Base-by-base conservation (phyloP, 345 rosid species). In the Balakata baccata region DNA sequence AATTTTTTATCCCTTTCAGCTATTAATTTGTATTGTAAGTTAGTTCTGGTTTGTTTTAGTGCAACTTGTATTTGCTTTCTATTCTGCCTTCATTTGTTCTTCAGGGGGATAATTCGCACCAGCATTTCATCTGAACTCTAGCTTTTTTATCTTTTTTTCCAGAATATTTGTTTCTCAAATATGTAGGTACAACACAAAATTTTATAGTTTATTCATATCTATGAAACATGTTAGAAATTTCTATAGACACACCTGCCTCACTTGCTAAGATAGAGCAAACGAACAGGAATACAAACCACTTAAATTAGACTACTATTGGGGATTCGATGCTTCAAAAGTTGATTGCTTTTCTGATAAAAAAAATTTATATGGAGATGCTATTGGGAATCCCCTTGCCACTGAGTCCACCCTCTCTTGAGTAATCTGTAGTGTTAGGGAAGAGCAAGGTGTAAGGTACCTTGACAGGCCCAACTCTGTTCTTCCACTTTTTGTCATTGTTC, bases 331-430 rank as follows among this genome's bases (percentile, higher is more conserved):
- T 25, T 50, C 7, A 47, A 23, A 39, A 49, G 9, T 14, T 0
- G 7, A 6, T 14, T 22, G 2, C 51, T 70, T 7, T 45, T 57
- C 13, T 23, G 52, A 52, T 2, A 29, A 29, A 23, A 57, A 34
- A 47, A 6, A 34, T 58, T 78, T 83, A 93, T 46, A 93, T 89
- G 3, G 99, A 95, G 74, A 95, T 64, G 59, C 99, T 92, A 63
- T 92, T 95, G 11, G 99, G 99, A 74, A 95, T 91, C 20, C 99
- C 98, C 81, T 79, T 89, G 62, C 94, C 97, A 1, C 94, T 89
- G 56, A 95, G 86, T 6, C 98, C 97, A 52, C 90, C 86, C 14
- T 78, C 83, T 70, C 71, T 88, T 3, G 90, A 74, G 83, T 81
- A 54, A 80, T 89, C 88, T 5, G 90, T 84, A 51, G 94, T 89